phyloP scores from a whole-genome alignment of 108 stramenopile species.

The Pseudonitzschia delicatissima region DNA sequence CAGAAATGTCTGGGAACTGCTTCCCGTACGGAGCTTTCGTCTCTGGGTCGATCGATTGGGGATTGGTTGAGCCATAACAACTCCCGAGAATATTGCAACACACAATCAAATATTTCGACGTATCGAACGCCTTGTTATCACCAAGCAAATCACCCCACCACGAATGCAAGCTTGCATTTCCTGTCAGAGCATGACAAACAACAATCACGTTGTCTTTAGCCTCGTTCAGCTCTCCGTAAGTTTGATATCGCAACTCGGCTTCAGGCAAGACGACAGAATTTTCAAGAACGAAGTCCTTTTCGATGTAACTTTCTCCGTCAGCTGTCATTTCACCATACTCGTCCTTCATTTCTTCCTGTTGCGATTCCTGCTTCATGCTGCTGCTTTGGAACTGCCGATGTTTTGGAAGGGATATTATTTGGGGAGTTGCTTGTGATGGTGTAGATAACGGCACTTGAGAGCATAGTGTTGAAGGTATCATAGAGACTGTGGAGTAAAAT shows the following conservation, averaged over 20 bases:
- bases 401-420: background rate
- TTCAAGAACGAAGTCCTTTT: slow-evolving; percentile 64
- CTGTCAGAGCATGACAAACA: slow-evolving; percentile 94
- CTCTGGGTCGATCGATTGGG: slow-evolving; percentile 57
- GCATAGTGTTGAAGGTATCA: background rate
- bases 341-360: slow-evolving; percentile 66
- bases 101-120: slow-evolving; percentile 86
- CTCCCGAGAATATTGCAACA: slow-evolving; percentile 89
- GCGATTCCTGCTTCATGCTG: background rate
- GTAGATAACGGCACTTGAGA: background rate
- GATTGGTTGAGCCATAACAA: slow-evolving; percentile 86
- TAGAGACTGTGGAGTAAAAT: background rate
- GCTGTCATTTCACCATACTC: slow-evolving; percentile 87
- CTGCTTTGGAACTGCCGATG: slow-evolving; percentile 16
- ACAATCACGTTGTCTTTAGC: slow-evolving; percentile 85
- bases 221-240: slow-evolving; percentile 85
- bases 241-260: slow-evolving; percentile 87
- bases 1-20: slow-evolving; percentile 85
- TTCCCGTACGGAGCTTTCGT: slow-evolving; percentile 57
- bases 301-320: slow-evolving; percentile 64
- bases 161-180: slow-evolving; percentile 85
- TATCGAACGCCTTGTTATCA: slow-evolving; percentile 87
- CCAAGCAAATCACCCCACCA: slow-evolving; percentile 95
- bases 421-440: background rate
- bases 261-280: slow-evolving; percentile 57